These are phyloP conservation scores for Neurospora sp. DNA, from an alignment of 495 filamentous ascomycete genomes.

Conservation along the genomic window DNA sequence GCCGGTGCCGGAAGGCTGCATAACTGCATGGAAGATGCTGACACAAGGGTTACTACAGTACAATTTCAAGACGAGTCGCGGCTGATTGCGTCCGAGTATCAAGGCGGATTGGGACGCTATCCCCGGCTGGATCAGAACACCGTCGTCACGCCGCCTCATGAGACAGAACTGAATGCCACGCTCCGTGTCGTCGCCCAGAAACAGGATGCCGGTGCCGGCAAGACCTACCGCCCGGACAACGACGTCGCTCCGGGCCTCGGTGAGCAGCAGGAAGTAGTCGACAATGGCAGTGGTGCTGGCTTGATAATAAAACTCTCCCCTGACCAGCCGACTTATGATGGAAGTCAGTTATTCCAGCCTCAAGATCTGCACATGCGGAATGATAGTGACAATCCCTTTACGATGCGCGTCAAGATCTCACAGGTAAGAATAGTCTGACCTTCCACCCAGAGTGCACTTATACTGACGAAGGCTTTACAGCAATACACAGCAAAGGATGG, in stretches of 20 bases:
- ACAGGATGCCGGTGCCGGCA: neutral
- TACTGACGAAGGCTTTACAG: neutral
- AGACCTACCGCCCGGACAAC: neutral
- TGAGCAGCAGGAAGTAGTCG: conserved; percentile 6
- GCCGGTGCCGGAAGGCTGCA: conserved; percentile 1
- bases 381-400: neutral
- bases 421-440: neutral
- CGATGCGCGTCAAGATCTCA: neutral
- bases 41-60: conserved; percentile 26
- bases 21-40: conserved; percentile 3
- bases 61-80: conserved; percentile 83
- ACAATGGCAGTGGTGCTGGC: neutral
- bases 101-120: conserved; percentile 71
- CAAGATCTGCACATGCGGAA: neutral
- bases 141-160: conserved; percentile 16
- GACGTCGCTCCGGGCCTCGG: neutral
- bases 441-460: neutral
- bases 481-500: neutral
- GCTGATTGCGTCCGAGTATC: conserved; percentile 84
- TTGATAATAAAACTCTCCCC: neutral
- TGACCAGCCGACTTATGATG: neutral
- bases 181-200: neutral
- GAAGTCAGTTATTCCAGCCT: neutral
- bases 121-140: conserved; percentile 37
- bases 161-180: conserved; percentile 9